These are phyloP conservation scores for Entelexis sorbosivorans DNA, from an alignment of 1,139 yeast species.

Conservation along the genomic window DNA sequence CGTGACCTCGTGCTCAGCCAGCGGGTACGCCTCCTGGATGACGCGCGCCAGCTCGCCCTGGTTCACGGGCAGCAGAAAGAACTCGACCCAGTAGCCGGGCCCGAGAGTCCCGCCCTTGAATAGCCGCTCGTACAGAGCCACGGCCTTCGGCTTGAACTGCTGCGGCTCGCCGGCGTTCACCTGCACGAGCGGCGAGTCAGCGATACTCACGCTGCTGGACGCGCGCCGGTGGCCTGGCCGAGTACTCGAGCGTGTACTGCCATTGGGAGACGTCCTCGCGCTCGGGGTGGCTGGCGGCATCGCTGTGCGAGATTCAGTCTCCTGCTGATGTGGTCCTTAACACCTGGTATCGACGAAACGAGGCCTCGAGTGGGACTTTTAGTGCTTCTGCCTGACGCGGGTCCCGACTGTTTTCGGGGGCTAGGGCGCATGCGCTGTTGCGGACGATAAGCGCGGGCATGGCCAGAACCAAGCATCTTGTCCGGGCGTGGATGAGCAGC, in stretches of 20 bases:
- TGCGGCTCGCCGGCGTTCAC: conserved; percentile 28
- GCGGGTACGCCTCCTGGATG: conserved; percentile 20
- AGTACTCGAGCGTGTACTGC: not conserved
- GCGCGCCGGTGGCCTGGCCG: conserved; percentile 3
- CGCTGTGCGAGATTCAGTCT: not conserved
- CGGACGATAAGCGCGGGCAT: conserved; percentile 3
- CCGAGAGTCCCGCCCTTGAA: conserved; percentile 22
- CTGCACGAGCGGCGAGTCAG: conserved; percentile 31
- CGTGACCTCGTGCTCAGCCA: conserved; percentile 5
- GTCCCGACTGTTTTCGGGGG: not conserved
- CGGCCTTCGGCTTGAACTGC: conserved; percentile 30
- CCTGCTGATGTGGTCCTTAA: not conserved
- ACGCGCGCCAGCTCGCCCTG: conserved; percentile 24
- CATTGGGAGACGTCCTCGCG: not conserved
- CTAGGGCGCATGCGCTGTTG: not conserved
- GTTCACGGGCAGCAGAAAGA: conserved; percentile 31
- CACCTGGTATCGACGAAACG: not conserved
- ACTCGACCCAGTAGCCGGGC: conserved; percentile 34
- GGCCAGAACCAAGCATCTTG: too few relatives aligned
- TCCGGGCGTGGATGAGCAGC: too few relatives aligned
- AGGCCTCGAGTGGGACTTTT: not conserved
- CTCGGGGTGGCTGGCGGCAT: not conserved
- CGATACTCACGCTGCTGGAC: conserved; percentile 6
- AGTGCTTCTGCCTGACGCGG: not conserved
- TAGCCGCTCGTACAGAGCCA: conserved; percentile 30